phyloP scores from a whole-genome alignment of 2,329 filamentous ascomycete species.

The Acarospora socialis region DNA sequence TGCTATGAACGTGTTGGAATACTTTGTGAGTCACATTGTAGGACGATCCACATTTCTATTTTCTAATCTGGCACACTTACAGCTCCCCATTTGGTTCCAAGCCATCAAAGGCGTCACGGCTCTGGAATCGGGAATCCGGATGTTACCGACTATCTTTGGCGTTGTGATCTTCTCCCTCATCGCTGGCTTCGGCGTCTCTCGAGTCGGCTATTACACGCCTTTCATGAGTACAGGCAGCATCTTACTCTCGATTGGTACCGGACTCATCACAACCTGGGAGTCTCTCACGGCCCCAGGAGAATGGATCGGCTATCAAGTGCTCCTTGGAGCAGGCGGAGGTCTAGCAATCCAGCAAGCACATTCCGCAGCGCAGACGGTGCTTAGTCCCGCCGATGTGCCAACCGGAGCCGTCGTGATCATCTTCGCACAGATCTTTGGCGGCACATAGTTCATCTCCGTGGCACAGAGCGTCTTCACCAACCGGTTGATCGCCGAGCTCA shows the following conservation, averaged over 20 bases:
- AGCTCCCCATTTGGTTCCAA: conserved; percentile 28
- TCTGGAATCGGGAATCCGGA: conserved; percentile 29
- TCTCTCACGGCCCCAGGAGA: conserved; percentile 19
- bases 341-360: conserved; percentile 31
- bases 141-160: conserved; percentile 30
- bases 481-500: conserved; percentile 15
- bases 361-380: conserved; percentile 34
- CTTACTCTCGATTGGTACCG: conserved; percentile 23
- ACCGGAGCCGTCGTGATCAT: conserved; percentile 31
- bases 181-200: conserved; percentile 25
- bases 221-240: conserved; percentile 19
- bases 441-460: too few species aligned
- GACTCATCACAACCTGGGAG: conserved; percentile 30
- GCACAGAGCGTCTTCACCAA: conserved; percentile 22
- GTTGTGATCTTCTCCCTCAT: conserved; percentile 33
- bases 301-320: conserved; percentile 43
- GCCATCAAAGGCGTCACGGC: conserved; percentile 24
- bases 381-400: conserved; percentile 28
- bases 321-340: conserved; percentile 34
- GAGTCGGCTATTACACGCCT: conserved; percentile 33
- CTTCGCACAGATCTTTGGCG: too few species aligned
- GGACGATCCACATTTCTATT: too few species aligned
- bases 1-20: not conserved
- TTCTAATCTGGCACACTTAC: not conserved
- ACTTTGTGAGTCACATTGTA: not conserved